Evolutionary conservation across 805 yeast genomes (phyloP), one percentile per base, ranked within the genome.

Genomic region (Kluyveromyces lactis): DNA sequence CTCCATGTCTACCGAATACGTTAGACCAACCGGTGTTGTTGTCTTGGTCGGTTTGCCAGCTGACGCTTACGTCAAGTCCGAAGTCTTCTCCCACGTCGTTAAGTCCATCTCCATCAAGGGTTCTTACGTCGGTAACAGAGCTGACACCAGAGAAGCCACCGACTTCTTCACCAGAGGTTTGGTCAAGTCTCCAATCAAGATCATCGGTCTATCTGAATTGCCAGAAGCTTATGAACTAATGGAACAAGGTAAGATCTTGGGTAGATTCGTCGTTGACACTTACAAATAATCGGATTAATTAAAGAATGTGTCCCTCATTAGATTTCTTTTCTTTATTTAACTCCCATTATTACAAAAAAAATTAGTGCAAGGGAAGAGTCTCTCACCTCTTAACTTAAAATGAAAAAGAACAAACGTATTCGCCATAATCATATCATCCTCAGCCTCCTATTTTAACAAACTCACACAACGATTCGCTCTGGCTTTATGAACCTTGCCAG

Each of bases 231-330:
- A 72, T 59, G 68, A 73, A 38, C 59, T 71, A 59, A 75, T 75
- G 80, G 75, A 68, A 51, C 56, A 68, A 45, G 75, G 77, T 37
- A 67, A 69, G 58, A 70, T 74, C 48, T 45, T 64, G 52, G 95
- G 95, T 56, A 78, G 95, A 69, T 79, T 80, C 61, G 95, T 86
- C 42, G 79, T 86, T 48, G 95, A 86, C 69, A 79, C 83, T 35
- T 60, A 71, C 46, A 75, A 77, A 63, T 80, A 68, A 19, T 33
- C 26, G 4, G 19, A 18, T 30, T 18, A 27, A 27, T 21, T 21
- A n/a, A n/a, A n/a, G n/a, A n/a, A n/a, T n/a, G n/a, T n/a, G n/a
- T n/a, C n/a, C n/a, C n/a, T n/a, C n/a, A n/a, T n/a, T n/a, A n/a
- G n/a, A n/a, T n/a, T n/a, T n/a, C n/a, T n/a, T n/a, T n/a, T n/a